These are phyloP conservation scores for Hymenoscyphus fraxineus DNA, from an alignment of 2,329 filamentous ascomycete species.

Conservation along the genomic window DNA sequence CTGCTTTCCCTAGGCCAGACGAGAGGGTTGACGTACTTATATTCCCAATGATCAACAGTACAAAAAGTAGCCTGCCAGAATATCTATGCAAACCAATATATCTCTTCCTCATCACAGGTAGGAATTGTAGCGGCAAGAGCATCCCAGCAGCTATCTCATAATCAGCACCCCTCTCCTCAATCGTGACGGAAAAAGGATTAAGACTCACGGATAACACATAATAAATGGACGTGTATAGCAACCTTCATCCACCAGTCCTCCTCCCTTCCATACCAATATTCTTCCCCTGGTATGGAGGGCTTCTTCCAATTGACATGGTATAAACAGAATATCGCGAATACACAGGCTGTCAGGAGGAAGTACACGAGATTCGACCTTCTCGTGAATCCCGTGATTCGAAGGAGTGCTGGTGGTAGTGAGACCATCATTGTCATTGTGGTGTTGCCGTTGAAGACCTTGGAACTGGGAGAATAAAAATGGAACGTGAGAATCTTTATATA, in stretches of 20 bases:
- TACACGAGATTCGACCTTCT: slow-evolving; percentile 6
- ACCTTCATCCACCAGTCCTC: slow-evolving; percentile 2
- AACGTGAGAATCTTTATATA: too few relatives aligned
- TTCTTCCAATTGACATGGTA: neutral
- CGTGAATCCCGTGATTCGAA: slow-evolving; percentile 15
- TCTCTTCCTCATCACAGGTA: slow-evolving; percentile 16
- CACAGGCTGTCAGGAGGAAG: slow-evolving; percentile 7
- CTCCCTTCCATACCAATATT: slow-evolving; percentile 7
- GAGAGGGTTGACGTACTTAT: slow-evolving; percentile 14
- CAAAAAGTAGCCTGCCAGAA: slow-evolving; percentile 11
- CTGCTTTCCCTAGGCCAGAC: neutral
- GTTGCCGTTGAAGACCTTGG: too few relatives aligned
- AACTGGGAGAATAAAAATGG: too few relatives aligned
- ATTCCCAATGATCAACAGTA: slow-evolving; percentile 13
- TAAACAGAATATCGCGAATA: slow-evolving; percentile 15
- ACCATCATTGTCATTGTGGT: too few relatives aligned
- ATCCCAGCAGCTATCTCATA: slow-evolving; percentile 16
- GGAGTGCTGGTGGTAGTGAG: neutral
- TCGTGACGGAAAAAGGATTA: neutral
- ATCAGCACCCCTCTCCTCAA: neutral
- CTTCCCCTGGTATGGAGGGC: slow-evolving; percentile 7
- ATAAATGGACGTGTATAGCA: slow-evolving; percentile 13
- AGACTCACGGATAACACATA: slow-evolving; percentile 17
- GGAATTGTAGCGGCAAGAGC: slow-evolving; percentile 16
- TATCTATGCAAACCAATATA: slow-evolving; percentile 12